Evolutionary conservation across 768 basidiomycete species (phyloP).

Genomic region (Omphalotus guepiniiformis): DNA sequence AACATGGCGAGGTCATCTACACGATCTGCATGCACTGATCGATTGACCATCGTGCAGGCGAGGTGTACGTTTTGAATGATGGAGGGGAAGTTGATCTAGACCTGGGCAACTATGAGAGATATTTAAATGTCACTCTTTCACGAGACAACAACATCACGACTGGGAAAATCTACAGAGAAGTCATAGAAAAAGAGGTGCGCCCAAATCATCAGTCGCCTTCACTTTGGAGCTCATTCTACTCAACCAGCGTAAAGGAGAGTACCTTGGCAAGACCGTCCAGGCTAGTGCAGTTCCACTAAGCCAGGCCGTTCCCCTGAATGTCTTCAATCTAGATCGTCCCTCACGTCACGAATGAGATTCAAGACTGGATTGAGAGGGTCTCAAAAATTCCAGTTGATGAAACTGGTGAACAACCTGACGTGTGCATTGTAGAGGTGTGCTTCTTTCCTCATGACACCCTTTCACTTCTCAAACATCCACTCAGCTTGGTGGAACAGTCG

Average conservation of each 20-base stretch:
- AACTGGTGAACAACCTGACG: conserved; percentile 87
- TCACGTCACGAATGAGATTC: conserved; percentile 93
- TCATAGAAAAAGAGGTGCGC: conserved; percentile 94
- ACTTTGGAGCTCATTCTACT: conserved; percentile 3
- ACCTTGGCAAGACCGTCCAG: conserved; percentile 96
- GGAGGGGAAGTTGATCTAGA: conserved; percentile 98
- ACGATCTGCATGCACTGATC: conserved; percentile 5
- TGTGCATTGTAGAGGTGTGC: conserved; percentile 92
- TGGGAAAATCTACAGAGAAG: conserved; percentile 94
- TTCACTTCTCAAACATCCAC: not conserved
- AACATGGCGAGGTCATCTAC: conserved; percentile 72
- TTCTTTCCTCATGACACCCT: not conserved
- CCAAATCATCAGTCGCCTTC: not conserved
- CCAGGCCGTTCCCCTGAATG: not conserved
- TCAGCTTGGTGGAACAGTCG: conserved; percentile 97
- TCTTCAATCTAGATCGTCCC: conserved; percentile 72
- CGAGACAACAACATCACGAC: conserved; percentile 98
- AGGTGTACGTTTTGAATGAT: conserved; percentile 97
- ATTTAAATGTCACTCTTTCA: conserved; percentile 90
- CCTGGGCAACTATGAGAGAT: conserved; percentile 97
- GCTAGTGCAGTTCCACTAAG: conserved; percentile 32
- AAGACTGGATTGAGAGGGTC: conserved; percentile 97
- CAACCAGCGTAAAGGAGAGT: conserved; percentile 73
- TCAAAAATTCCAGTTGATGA: conserved; percentile 94
- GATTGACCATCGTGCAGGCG: conserved; percentile 48